These are phyloP conservation scores for Fusarium sp. DNA, from an alignment of 2,329 filamentous ascomycete genomes.

Conservation along the genomic window DNA sequence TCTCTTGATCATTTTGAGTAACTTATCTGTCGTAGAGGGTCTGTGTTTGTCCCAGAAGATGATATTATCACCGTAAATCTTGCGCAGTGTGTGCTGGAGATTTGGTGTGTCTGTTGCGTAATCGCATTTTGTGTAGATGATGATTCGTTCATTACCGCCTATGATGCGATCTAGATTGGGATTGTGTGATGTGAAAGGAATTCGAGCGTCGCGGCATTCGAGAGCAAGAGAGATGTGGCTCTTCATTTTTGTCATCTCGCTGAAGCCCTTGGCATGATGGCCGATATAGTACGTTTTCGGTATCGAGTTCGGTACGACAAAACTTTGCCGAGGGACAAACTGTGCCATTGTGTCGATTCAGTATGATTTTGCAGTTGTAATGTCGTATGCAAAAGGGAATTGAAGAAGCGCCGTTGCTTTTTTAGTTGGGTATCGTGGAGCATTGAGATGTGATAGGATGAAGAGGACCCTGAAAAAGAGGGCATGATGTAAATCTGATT, in stretches of 20 bases:
- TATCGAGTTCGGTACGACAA: conserved; percentile 77
- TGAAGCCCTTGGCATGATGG: conserved; percentile 81
- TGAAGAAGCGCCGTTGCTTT: not conserved
- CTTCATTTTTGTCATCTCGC: conserved; percentile 85
- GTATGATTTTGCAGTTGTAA: not conserved
- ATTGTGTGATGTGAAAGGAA: conserved; percentile 90
- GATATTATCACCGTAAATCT: conserved; percentile 47
- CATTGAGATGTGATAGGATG: not conserved
- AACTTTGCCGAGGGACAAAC: conserved; percentile 80
- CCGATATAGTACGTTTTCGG: conserved; percentile 93
- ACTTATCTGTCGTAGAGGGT: conserved; percentile 45
- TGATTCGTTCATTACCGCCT: conserved; percentile 75
- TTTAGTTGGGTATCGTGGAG: not conserved
- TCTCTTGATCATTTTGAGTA: conserved; percentile 53
- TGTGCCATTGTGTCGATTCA: conserved; percentile 39
- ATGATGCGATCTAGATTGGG: conserved; percentile 85
- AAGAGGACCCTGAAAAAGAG: conserved; percentile 17
- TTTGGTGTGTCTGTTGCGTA: conserved; percentile 61
- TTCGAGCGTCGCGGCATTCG: conserved; percentile 93
- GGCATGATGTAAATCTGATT: conserved; percentile 6
- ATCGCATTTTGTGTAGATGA: conserved; percentile 93
- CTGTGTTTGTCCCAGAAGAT: conserved; percentile 58
- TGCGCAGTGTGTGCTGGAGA: conserved; percentile 44
- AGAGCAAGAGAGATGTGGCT: conserved; percentile 86
- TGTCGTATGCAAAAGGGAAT: not conserved